Percentiles rank a stretch among this genome's conserved stretches.
phyloP scores from a whole-genome alignment of 371 early-diverging fungal species.

The Zancudomyces culisetae region DNA sequence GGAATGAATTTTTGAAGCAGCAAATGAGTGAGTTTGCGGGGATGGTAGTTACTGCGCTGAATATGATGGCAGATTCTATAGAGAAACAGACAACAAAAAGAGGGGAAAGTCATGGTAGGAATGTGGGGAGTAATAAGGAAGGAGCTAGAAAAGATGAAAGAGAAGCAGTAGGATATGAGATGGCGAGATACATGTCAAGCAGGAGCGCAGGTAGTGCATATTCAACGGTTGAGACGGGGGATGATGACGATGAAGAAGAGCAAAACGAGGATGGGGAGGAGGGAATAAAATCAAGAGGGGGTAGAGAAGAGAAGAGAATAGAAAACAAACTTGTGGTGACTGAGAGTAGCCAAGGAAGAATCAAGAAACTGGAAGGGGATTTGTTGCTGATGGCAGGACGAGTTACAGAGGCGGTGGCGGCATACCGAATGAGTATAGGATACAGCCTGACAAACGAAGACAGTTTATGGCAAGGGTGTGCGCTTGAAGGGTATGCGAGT shows the following conservation, averaged over 20 bases:
- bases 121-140: too few relatives aligned
- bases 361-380: slow-evolving; percentile 24
- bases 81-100: slow-evolving; percentile 9
- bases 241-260: slow-evolving; percentile 5
- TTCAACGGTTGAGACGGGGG: slow-evolving; percentile 2
- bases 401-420: slow-evolving; percentile 15
- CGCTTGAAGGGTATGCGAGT: slow-evolving; percentile 20
- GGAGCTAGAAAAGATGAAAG: background rate
- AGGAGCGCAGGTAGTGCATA: slow-evolving; percentile 4
- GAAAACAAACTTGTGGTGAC: background rate
- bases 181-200: slow-evolving; percentile 3
- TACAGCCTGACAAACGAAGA: slow-evolving; percentile 10
- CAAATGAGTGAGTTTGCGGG: slow-evolving; percentile 14
- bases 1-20: slow-evolving; percentile 8
- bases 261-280: slow-evolving; percentile 4
- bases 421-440: slow-evolving; percentile 14
- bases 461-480: slow-evolving; percentile 22
- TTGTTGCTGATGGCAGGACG: slow-evolving; percentile 19
- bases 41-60: slow-evolving; percentile 16
- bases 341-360: slow-evolving; percentile 10
- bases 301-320: background rate
- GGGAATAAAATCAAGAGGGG: background rate
- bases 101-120: background rate
- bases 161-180: background rate
- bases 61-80: slow-evolving; percentile 18